Conservation (phyloP, 2,329 filamentous ascomycete species). For the Sclerotinia nivalis region DNA sequence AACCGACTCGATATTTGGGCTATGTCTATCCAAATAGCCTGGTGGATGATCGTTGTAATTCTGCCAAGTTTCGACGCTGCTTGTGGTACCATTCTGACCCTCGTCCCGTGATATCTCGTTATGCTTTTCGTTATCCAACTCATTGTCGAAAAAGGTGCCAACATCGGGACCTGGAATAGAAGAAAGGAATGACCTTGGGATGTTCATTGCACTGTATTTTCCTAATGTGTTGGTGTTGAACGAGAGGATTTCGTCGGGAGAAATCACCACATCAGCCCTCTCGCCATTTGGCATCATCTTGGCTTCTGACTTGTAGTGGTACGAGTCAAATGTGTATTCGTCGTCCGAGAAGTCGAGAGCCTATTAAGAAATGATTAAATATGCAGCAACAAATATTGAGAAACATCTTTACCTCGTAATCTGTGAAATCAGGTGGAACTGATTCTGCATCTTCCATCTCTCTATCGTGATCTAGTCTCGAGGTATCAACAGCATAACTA, state of each 20-base stretch:
- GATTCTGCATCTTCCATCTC: not conserved
- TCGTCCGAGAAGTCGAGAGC: not conserved
- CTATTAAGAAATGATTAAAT: not conserved
- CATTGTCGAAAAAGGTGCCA: not conserved
- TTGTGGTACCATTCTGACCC: not conserved
- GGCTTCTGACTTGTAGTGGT: not conserved
- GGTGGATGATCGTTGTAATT: not conserved
- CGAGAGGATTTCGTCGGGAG: not conserved
- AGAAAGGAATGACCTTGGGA: not conserved
- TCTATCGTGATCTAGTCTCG: not conserved
- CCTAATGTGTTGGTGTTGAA: not conserved
- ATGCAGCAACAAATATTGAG: not conserved
- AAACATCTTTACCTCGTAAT: not conserved
- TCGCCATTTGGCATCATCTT: not conserved
- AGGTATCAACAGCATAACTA: not conserved
- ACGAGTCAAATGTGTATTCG: not conserved
- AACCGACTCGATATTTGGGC: not conserved
- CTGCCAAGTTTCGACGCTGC: not conserved
- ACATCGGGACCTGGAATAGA: not conserved
- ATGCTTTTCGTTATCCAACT: not conserved
- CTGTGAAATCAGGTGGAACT: slow-evolving; percentile 4
- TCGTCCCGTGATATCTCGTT: not conserved
- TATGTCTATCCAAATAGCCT: not conserved
- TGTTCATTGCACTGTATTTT: not conserved
- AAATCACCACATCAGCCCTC: not conserved